phyloP scores from a whole-genome alignment of 2,329 filamentous ascomycete species.

The Alternaria atra region DNA sequence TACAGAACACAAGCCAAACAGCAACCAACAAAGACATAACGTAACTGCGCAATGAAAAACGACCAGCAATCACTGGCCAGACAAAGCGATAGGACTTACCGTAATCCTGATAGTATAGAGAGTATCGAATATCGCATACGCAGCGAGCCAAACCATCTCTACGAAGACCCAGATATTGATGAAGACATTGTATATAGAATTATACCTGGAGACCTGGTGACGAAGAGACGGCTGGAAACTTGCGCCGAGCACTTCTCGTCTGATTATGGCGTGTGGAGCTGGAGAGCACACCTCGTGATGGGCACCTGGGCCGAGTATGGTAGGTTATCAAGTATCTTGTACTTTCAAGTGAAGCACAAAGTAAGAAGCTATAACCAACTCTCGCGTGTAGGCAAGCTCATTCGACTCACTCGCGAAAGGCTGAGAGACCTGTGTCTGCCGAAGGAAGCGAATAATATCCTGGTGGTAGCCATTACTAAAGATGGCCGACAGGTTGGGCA shows the following conservation, averaged over 20 bases:
- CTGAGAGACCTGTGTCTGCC: conserved; percentile 8
- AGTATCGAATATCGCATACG: conserved; percentile 9
- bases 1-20: neutral
- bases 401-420: neutral
- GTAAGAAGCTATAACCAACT: neutral
- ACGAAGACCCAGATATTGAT: conserved; percentile 11
- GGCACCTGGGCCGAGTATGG: neutral
- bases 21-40: neutral
- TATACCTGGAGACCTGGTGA: conserved; percentile 8
- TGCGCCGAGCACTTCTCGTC: conserved; percentile 6
- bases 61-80: neutral
- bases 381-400: neutral
- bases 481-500: conserved; percentile 7
- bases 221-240: neutral
- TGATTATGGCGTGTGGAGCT: conserved; percentile 5
- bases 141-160: conserved; percentile 3
- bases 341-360: neutral
- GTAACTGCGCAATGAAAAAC: neutral
- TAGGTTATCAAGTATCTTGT: neutral
- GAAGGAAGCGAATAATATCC: conserved; percentile 9
- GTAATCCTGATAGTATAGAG: neutral
- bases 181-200: conserved; percentile 13
- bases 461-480: conserved; percentile 8
- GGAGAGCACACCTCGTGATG: neutral
- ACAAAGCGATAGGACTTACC: neutral